Conservation (phyloP, 768 basidiomycete genomes). For the Boletus barrowsii region DNA sequence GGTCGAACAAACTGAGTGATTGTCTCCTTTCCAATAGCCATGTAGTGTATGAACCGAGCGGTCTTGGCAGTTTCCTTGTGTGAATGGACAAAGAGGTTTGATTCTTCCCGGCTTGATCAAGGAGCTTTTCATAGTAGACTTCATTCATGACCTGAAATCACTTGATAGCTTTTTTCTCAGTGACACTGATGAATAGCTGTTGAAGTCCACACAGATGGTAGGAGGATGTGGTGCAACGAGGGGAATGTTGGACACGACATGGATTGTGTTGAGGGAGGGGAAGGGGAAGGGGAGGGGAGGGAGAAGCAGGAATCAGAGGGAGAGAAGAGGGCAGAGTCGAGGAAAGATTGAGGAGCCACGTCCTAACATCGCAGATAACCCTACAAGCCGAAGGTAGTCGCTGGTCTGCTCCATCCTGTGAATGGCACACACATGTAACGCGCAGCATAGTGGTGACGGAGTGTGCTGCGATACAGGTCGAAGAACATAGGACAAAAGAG, state of each 20-base stretch:
- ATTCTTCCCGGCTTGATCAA: conserved; percentile 88
- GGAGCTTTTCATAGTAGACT: conserved; percentile 97
- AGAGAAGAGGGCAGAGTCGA: no score
- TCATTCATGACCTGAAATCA: conserved; percentile 98
- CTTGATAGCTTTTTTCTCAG: conserved; percentile 99
- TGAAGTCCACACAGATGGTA: conserved; percentile 93
- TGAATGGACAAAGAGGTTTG: conserved; percentile 97
- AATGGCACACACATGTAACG: conserved; percentile 84
- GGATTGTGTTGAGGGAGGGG: no score
- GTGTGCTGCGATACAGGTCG: no score
- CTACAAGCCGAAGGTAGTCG: conserved; percentile 91
- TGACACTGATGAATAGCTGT: conserved; percentile 95
- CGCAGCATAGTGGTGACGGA: no score
- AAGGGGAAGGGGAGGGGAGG: no score
- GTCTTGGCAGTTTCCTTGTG: conserved; percentile 99
- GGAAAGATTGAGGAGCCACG: no score
- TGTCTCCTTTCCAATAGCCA: conserved; percentile 94
- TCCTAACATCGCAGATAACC: conserved; percentile 96
- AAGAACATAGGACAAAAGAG: no score
- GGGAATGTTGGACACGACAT: no score
- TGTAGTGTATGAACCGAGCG: conserved; percentile 88
- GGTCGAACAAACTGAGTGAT: conserved; percentile 95
- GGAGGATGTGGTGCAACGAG: no score
- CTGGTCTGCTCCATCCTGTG: conserved; percentile 91
- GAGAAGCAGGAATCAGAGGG: no score